Evolutionary conservation across 2,329 filamentous ascomycete genomes (phyloP), one percentile per base, ranked within the genome.

Genomic region (Arthrobotrys megalospora): DNA sequence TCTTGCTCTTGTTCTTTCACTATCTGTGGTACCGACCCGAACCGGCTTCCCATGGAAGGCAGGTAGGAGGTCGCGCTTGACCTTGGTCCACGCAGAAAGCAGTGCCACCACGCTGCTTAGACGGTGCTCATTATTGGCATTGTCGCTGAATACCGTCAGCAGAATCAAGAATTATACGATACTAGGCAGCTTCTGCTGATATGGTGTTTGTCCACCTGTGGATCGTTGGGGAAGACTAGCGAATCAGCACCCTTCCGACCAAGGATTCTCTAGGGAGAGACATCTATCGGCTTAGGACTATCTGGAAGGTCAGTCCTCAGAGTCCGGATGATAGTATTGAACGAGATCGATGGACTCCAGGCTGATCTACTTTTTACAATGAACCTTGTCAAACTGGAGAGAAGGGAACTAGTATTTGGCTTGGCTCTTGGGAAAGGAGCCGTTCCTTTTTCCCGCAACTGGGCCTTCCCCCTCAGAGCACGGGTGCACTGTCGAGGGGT

Each of bases 391-490:
- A 66, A 50, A 65, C 65, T 64, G 58, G 65, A 72, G 68, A 58
- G 60, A 65, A 65, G 53, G 36, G n/a, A 36, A 68, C 63, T 53
- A 60, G 64, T 50, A n/a, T 41, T 60, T 66, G 66, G 65, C 72
- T 76, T 76, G 72, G 71, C 71, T 69, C 71, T 63, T 76, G 71
- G 70, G 72, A 76, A 76, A 76, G 72, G 47, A 76, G 72, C 72
- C 72, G 72, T 76, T 76, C 72, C 72, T 76, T 76, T 76, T 76
- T 76, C 65, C 72, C 72, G 72, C 72, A 65, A 50, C 72, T 76
- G 58, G 72, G 72, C 34, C 72, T 76, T 55, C 53, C 55, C 52
- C 52, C 72, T 58, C 41, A 55, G 72, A 65, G 72, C 65, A 76
- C 72, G 72, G 72, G 72, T 76, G 64, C 71, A 64, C 62, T 43